Evolutionary conservation across 441 rosid species (phyloP), one percentile per base, ranked within the genome.

Genomic region (Erysimum pusillum): DNA sequence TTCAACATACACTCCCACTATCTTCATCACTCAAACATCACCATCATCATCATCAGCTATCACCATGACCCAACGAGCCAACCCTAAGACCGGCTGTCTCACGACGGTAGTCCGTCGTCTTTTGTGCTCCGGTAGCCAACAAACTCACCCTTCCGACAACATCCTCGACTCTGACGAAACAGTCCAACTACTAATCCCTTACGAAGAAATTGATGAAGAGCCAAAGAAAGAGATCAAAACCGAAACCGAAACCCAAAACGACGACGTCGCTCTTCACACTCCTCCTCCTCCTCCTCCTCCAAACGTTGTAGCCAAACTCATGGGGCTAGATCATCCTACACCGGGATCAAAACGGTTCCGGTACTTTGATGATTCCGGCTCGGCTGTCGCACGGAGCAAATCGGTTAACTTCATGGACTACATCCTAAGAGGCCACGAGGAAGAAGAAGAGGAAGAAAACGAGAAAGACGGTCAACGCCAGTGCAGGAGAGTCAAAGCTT

Each of bases 351-450:
- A 74, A 63, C 81, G 83, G 83, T 75, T 79, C 52, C 81, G 84
- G 6, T 77, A 77, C 66, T 76, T 71, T 32, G 80, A 80, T 10
- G 68, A 73, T 59, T 77, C 85, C 4, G 86, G 85, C 31, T 64
- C 83, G 2, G 77, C 81, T 60, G 89, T 89, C 31, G 25, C 87
- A 2, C 76, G 97, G 49, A 91, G 97, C 74, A 82, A 87, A 87
- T 94, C 99, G 9, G 99, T 88, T 74, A 92, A 91, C 77, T 94
- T 92, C 83, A 81, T 92, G 93, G 99, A 94, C 73, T 90, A 90
- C 57, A 62, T 92, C 70, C 71, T 86, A 65, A 80, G 87, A 69
- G 71, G 75, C 18, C 83, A 88, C 28, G 58, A 77, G 9, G 74
- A 79, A 3, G 82, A 80, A 15, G 70, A 80, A 15, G 75, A 70